Conservation (phyloP, 352 stramenopile species). For the Phytopythium litorale region DNA sequence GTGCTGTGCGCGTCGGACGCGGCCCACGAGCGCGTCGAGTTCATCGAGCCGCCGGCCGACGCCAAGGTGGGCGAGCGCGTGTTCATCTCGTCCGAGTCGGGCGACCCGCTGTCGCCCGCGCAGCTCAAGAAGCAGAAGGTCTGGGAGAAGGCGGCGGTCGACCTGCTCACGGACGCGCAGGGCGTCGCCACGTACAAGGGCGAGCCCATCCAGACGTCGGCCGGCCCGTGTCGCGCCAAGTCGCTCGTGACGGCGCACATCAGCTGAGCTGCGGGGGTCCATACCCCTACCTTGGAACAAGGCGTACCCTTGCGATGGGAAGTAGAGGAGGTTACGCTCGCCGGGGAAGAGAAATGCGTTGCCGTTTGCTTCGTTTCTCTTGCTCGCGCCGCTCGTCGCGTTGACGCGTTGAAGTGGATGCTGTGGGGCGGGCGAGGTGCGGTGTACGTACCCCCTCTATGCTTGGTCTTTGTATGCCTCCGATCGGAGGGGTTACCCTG, state of each 20-base stretch:
- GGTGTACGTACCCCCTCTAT: background rate
- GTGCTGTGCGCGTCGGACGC: slow-evolving; percentile 93
- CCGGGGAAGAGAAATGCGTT: slow-evolving; percentile 1
- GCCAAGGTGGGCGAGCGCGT: slow-evolving; percentile 92
- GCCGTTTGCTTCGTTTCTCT: background rate
- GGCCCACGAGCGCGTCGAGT: slow-evolving; percentile 90
- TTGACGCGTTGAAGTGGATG: background rate
- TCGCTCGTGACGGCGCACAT: slow-evolving; percentile 67
- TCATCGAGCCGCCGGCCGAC: slow-evolving; percentile 92
- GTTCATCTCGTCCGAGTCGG: slow-evolving; percentile 69
- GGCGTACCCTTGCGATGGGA: background rate
- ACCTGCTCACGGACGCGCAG: slow-evolving; percentile 64
- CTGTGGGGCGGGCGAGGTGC: background rate
- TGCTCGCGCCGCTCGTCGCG: background rate
- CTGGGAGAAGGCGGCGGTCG: slow-evolving; percentile 67
- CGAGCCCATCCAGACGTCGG: slow-evolving; percentile 65
- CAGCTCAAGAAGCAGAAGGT: slow-evolving; percentile 90
- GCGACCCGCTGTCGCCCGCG: slow-evolving; percentile 66
- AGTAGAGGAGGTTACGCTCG: too few species aligned
- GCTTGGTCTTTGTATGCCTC: background rate
- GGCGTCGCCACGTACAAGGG: slow-evolving; percentile 82
- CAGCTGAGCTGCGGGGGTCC: slow-evolving; percentile 28
- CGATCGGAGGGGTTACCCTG: background rate
- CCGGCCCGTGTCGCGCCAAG: slow-evolving; percentile 53
- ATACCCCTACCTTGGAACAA: background rate